phyloP scores from a whole-genome alignment of 2,329 filamentous ascomycete species.

The Pseudogymnoascus sp. region DNA sequence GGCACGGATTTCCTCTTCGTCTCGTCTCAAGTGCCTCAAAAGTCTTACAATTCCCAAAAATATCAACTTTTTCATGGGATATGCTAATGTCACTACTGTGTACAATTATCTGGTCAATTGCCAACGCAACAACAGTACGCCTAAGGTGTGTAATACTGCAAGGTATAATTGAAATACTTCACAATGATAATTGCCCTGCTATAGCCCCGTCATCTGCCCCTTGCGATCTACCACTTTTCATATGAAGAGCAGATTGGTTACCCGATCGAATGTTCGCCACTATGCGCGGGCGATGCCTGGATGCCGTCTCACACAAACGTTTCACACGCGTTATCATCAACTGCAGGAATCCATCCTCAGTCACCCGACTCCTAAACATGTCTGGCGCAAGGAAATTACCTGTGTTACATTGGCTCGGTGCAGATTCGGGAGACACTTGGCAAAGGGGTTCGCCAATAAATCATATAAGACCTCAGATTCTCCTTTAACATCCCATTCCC shows the following conservation, averaged over 20 bases:
- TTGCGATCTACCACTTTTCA: background rate
- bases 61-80: background rate
- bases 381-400: slow-evolving; percentile 3
- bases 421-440: background rate
- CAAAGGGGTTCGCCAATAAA: background rate
- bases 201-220: background rate
- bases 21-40: background rate
- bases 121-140: background rate
- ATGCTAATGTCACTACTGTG: background rate
- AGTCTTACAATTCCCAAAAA: background rate
- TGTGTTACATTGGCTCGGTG: background rate
- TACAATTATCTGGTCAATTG: background rate
- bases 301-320: background rate
- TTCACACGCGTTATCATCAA: background rate
- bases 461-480: background rate
- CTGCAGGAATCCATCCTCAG: slow-evolving; percentile 6
- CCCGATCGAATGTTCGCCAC: background rate
- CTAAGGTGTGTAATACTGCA: background rate
- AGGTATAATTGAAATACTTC: background rate
- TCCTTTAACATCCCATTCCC: background rate
- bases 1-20: background rate
- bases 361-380: slow-evolving; percentile 6
- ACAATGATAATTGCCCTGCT: background rate
- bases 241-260: background rate
- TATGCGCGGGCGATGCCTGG: background rate